Conservation (phyloP, 2,329 filamentous ascomycete genomes). For the Colletotrichum horii region DNA sequence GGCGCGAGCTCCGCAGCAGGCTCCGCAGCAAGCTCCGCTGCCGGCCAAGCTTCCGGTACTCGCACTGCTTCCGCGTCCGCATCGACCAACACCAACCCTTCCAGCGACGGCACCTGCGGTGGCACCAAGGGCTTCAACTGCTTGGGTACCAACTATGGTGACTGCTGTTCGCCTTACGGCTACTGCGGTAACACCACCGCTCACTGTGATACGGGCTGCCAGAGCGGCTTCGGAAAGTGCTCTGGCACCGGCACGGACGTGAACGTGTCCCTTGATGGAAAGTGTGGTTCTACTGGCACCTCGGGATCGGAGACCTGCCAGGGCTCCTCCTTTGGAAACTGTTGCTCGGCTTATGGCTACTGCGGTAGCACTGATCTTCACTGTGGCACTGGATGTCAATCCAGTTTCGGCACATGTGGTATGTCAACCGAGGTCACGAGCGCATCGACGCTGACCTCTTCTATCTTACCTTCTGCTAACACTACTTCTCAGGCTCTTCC, state of each 20-base stretch:
- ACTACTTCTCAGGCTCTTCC: neutral
- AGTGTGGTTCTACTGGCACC: neutral
- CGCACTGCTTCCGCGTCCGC: neutral
- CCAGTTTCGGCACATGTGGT: conserved; percentile 11
- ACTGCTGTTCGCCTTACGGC: conserved; percentile 25
- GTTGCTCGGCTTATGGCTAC: conserved; percentile 25
- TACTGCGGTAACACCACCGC: conserved; percentile 22
- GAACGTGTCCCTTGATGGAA: conserved; percentile 10
- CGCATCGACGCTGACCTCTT: neutral
- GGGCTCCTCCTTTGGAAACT: conserved; percentile 17
- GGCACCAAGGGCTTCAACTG: conserved; percentile 6
- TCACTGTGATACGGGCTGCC: conserved; percentile 25
- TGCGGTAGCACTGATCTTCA: conserved; percentile 23
- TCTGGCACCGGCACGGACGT: neutral
- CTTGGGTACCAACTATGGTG: conserved; percentile 15
- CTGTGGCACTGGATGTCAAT: conserved; percentile 21
- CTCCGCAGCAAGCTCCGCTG: neutral
- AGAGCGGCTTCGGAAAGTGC: conserved; percentile 22
- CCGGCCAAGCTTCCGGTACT: neutral
- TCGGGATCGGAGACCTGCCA: neutral
- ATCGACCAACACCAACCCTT: conserved; percentile 6
- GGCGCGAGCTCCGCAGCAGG: neutral
- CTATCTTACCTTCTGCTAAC: conserved; percentile 3
- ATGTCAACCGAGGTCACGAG: neutral
- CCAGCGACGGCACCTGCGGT: conserved; percentile 9